Base-by-base conservation (phyloP, 2,329 filamentous ascomycete species). In the Botrytis tulipae region DNA sequence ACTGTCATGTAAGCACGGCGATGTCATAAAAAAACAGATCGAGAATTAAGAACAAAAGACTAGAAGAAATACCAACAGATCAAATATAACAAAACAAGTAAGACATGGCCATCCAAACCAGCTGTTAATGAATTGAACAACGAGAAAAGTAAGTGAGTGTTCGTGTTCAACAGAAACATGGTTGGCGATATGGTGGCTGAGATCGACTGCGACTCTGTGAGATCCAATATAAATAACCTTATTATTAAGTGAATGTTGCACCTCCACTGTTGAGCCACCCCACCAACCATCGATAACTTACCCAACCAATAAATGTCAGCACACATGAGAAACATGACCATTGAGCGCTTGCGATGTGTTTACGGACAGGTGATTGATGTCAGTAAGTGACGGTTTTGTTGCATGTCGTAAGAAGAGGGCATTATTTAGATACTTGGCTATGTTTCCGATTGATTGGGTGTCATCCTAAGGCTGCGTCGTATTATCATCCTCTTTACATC, bases 111-210 rank as follows among this genome's bases (percentile, higher is more conserved):
- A 67, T 67, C 29, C 16, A 40, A 20, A 29, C 46, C 35, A n/a
- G 14, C 29, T 29, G 32, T 4, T 22, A 40, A 54, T 25, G 9
- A 51, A 54, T 9, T 4, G 46, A 40, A 7, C n/a, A 12, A 51
- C 32, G 22, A 51, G 44, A 37, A 29, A 42, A 4, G 2, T 12
- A n/a, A 37, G 29, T 35, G 29, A n/a, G 12, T 67, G 32, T 37
- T 67, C 63, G 22, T 67, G 22, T 67, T 37, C 44, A 44, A 12
- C 12, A 25, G 20, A 54, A 54, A 37, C 16, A 20, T 4, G 14
- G 32, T 67, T 67, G 35, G 63, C n/a, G 44, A 37, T 48, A 35
- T 67, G 29, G 65, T 67, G 65, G 65, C 65, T 51, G 65, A 67
- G 46, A 67, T 54, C 29, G n/a, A n/a, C 46, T 67, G 65, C 46